Evolutionary conservation across 371 early-diverging fungal genomes (phyloP), one percentile per base, ranked within the genome.

Genomic region (Choanephora cucurbitarum): DNA sequence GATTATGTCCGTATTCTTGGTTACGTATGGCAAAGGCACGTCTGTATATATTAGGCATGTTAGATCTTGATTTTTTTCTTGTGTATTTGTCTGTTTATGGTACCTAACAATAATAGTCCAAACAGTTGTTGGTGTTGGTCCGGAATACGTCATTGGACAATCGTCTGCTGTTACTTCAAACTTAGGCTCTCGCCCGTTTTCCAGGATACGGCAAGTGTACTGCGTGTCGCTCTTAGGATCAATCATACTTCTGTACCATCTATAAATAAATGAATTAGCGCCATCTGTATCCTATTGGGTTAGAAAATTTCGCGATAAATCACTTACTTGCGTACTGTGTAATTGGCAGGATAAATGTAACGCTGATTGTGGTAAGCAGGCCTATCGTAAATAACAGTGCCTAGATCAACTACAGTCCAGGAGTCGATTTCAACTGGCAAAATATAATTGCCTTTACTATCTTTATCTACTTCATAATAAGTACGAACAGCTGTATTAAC

Each of bases 281-380:
- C n/a, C 17, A 15, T 47, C 22, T 28, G 22, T 37, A n/a, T 43
- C 17, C 19, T 19, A 32, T 39, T 21, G 24, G 28, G 14, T 21
- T 13, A 45, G 28, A 28, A 28, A 28, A 28, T 28, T 28, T 28
- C 3, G 28, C 7, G 7, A 7, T 28, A 33, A 34, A n/a, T 14
- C 43, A 39, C 52, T 61, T 75, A 83, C 80, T 81, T 76, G 59
- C 73, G 68, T 7, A 84, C 80, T 43, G 70, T 84, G 67, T 91
- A 97, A 18, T 96, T 96, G 5, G 91, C 89, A 11, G 97, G 93
- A 71, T 87, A 97, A 49, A 97, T 94, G 60, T 97, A 96, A 8
- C 95, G 84, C 49, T 93, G 90, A 53, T 89, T 92, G 56, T 97
- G 96, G 64, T 89, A 97, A 3, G 86, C 81, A 13, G 90, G 88